Evolutionary conservation across 192 early-diverging fungal species (phyloP), one percentile per base, ranked within the genome.

Genomic region (Thamnidium elegans): DNA sequence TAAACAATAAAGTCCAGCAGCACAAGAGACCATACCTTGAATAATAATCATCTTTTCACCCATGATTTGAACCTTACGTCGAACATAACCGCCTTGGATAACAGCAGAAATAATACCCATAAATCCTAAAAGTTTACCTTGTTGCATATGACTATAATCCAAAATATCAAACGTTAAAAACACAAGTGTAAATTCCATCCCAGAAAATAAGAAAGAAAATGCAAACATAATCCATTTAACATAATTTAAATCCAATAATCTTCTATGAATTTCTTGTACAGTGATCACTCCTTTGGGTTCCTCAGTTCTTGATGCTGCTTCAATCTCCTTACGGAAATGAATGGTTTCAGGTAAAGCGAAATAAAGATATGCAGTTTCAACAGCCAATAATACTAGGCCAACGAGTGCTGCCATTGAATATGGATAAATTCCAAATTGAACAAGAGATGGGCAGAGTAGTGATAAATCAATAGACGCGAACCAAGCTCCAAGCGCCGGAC

Each of bases 181-280:
- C 2, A 94, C 93, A 53, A 99, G 81, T 1, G 95, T 99, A 79
- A 97, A 99, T 81, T 99, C 97, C 94, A 99, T 96, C 1, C 97
- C 96, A 3, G 92, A 92, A 67, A 97, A 99, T 56, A 93, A 80
- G 66, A 99, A 93, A 44, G 96, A 80, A 69, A 92, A 95, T 14
- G 88, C 73, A 66, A 92, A 95, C 69, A 97, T 95, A 21, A 93
- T 72, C 32, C 74, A 62, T 19, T 87, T 88, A 34, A 99, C 85
- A 9, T 77, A 67, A 9, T 76, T 68, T 7, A 80, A 60, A 39
- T 77, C 75, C 31, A 60, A 43, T 4, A 84, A 66, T 11, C 58
- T 39, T 26, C 19, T 43, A 7, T 45, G 39, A 15, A 48, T 19
- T 17, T 0, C 46, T 23, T 59, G 32, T 11, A 36, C 20, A 11